phyloP scores from a whole-genome alignment of 2,329 filamentous ascomycete genomes.

The Claviceps digitariae region DNA sequence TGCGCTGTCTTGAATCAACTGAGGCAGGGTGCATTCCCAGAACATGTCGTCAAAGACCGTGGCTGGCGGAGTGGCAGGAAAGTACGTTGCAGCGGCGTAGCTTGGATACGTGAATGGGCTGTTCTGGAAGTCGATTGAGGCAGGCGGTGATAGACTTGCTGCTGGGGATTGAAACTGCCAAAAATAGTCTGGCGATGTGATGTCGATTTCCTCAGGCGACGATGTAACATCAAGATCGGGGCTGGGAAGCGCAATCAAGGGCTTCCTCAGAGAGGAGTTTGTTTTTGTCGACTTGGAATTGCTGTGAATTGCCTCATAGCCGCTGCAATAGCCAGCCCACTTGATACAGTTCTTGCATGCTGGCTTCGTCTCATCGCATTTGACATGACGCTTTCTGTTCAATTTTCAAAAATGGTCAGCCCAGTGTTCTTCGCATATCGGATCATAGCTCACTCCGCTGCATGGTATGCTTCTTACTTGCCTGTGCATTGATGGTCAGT shows the following conservation, averaged over 20 bases:
- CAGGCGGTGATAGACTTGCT: constrained; percentile 2
- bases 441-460: neutral
- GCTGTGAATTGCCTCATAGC: constrained; percentile 12
- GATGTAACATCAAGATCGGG: constrained; percentile 3
- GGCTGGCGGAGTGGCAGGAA: neutral
- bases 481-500: constrained; percentile 1
- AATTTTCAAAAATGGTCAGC: constrained; percentile 1
- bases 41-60: constrained; percentile 19
- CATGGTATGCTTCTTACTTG: constrained; percentile 4
- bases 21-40: constrained; percentile 23
- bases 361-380: constrained; percentile 23
- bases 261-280: neutral
- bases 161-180: constrained; percentile 1
- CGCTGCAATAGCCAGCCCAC: constrained; percentile 21
- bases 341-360: constrained; percentile 21
- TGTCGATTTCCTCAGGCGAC: constrained; percentile 4
- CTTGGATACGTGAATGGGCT: neutral
- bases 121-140: constrained; percentile 3
- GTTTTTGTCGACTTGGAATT: neutral
- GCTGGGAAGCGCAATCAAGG: constrained; percentile 2
- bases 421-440: neutral
- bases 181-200: neutral
- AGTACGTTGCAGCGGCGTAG: neutral
- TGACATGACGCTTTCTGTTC: constrained; percentile 20
- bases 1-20: constrained; percentile 18